These are phyloP conservation scores for Clavispora fructus DNA, from an alignment of 805 yeast species.

Conservation along the genomic window DNA sequence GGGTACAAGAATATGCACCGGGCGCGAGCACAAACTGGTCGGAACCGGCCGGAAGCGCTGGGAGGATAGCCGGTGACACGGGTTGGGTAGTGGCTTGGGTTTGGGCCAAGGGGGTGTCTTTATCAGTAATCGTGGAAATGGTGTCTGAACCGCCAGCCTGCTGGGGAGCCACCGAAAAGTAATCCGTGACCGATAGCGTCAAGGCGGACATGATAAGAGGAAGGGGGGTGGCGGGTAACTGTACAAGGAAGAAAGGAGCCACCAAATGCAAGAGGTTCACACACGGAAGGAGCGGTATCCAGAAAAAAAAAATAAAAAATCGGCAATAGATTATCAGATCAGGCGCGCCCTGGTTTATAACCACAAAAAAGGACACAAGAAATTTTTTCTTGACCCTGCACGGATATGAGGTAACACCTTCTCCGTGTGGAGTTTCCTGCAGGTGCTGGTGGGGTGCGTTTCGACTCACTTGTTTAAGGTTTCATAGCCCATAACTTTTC, in stretches of 20 bases:
- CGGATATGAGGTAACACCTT: not conserved
- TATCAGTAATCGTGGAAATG: not conserved
- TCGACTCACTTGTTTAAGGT: not conserved
- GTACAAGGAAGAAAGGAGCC: not conserved
- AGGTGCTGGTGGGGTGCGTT: not conserved
- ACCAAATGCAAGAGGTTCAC: not conserved
- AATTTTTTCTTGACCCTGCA: not conserved
- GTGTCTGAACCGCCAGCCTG: constrained; percentile 5
- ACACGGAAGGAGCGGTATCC: not conserved
- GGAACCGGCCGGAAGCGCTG: not conserved
- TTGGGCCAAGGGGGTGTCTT: not conserved
- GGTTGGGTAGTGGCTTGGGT: not conserved
- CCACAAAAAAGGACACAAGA: not conserved
- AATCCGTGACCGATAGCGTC: constrained; percentile 13
- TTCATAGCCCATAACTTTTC: not conserved
- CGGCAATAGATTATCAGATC: not conserved
- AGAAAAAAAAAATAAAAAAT: not conserved
- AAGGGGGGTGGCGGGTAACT: not conserved
- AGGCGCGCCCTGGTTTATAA: not conserved
- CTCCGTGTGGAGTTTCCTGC: not conserved
- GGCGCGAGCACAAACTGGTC: not conserved
- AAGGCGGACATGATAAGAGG: constrained; percentile 10
- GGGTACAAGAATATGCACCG: not conserved
- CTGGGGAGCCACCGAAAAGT: constrained; percentile 2
- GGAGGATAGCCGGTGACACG: not conserved